Evolutionary conservation across 2,329 filamentous ascomycete genomes (phyloP), one percentile per base, ranked within the genome.

Genomic region (Zymoseptoria brevis): DNA sequence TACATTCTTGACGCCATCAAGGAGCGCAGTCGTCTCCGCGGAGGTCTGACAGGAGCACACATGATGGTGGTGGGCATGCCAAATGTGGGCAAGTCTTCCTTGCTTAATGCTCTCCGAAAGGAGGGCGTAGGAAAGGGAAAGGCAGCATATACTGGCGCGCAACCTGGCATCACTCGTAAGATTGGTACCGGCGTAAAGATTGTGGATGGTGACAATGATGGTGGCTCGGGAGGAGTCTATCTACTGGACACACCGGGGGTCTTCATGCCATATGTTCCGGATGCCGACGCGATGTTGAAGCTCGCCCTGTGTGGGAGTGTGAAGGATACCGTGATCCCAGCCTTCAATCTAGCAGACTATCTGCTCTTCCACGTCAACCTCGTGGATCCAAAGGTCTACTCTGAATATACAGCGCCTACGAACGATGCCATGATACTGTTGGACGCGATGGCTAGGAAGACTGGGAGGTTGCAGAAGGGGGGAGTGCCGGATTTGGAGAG

Each of bases 11-110:
- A 78, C 1, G 77, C 78, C 58, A 76, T 85, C 57, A 80, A 80
- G 60, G 69, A 75, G 3, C 77, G 82, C 62, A 81, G 81, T 22
- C 64, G 69, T n/a, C 71, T 75, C 24, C 72, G 74, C 29, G 79
- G 85, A 66, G 83, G 83, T 21, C 76, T 97, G n/a, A 86, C 89
- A 7, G 92, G 91, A n/a, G 82, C 90, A 66, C 84, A 91, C 54
- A 83, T 91, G 58, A 83, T 99, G 73, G 84, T 97, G 0, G 92
- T 97, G 13, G 94, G 94, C 57, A 96, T 99, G 92, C 94, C 94
- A 41, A 99, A 99, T 71, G 90, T 96, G 0, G 94, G 94, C 41
- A 99, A 99, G 76, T 96, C 90, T 53, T 91, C 92, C 1, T 80
- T 99, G n/a, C 83, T 99, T 50, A 99, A 99, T 73, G 83, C 86